A percentile compares a stretch with the other conserved stretches of the same genome.
Evolutionary conservation across 2,329 filamentous ascomycete species (phyloP).

Genomic region (Aaosphaeria arxii): DNA sequence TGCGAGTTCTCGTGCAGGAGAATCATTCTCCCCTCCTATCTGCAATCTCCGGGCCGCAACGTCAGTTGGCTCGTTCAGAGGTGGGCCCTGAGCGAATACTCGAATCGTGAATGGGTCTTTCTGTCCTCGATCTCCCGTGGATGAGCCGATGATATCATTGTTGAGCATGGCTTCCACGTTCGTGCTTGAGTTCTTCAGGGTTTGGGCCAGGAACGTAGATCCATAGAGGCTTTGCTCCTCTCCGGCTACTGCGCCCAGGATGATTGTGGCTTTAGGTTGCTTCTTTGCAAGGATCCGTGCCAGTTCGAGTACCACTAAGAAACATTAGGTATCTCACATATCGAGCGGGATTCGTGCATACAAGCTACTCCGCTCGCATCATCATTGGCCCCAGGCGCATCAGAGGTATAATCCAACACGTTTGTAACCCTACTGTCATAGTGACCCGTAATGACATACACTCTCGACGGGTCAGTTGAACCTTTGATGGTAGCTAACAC

Average conservation of each 20-base stretch:
- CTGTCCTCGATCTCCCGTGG: slow-evolving; percentile 45
- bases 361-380: slow-evolving; percentile 55
- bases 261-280: slow-evolving; percentile 51
- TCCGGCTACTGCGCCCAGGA: slow-evolving; percentile 56
- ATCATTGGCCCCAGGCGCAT: slow-evolving; percentile 58
- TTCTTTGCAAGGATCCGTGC: slow-evolving; percentile 51
- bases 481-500: slow-evolving; percentile 50
- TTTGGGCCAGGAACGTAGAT: slow-evolving; percentile 51
- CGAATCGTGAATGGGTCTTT: slow-evolving; percentile 52
- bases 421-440: slow-evolving; percentile 55
- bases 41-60: slow-evolving; percentile 39
- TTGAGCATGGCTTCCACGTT: slow-evolving; percentile 59
- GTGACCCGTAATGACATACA: slow-evolving; percentile 56
- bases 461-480: slow-evolving; percentile 45
- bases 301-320: slow-evolving; percentile 51
- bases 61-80: slow-evolving; percentile 41
- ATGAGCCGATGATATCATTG: slow-evolving; percentile 57
- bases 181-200: slow-evolving; percentile 49
- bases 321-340: slow-evolving; percentile 4
- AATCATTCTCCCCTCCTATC: slow-evolving; percentile 51
- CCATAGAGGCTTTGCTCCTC: slow-evolving; percentile 59
- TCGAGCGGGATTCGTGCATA: slow-evolving; percentile 9
- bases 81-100: slow-evolving; percentile 53
- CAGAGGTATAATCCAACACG: slow-evolving; percentile 49
- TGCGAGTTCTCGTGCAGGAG: slow-evolving; percentile 53